Percentiles rank a stretch among this genome's conserved stretches.
Evolutionary conservation across 2,329 filamentous ascomycete species (phyloP).

Genomic region (Cadophora sp.): DNA sequence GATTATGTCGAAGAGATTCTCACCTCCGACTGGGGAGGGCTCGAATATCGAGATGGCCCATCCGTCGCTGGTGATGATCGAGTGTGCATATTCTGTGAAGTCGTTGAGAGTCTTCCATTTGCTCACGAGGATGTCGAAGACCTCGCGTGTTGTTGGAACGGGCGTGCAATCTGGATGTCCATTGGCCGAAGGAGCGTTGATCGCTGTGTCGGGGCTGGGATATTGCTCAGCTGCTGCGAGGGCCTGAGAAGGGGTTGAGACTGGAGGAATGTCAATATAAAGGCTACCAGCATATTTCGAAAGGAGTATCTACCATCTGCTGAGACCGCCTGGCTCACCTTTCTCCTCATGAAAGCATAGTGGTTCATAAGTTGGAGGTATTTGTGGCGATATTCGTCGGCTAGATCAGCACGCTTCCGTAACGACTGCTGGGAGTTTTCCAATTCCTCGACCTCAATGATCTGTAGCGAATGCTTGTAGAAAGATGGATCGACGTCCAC

Average conservation of each 20-base stretch:
- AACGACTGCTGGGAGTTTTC: conserved; percentile 11
- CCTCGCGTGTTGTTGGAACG: conserved; percentile 8
- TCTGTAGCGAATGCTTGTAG: conserved; percentile 34
- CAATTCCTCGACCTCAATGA: conserved; percentile 27
- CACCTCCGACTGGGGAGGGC: not conserved
- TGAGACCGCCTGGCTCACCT: not conserved
- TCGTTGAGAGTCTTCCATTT: conserved; percentile 31
- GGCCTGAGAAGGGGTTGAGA: not conserved
- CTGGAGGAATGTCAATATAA: not conserved
- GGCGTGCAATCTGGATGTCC: not conserved
- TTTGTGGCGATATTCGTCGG: conserved; percentile 30
- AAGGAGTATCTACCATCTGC: not conserved
- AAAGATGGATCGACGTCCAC: conserved; percentile 27
- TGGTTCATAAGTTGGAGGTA: conserved; percentile 28
- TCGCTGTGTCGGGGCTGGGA: conserved; percentile 11
- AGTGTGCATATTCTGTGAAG: conserved; percentile 27
- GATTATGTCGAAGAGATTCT: conserved; percentile 29
- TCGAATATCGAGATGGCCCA: conserved; percentile 29
- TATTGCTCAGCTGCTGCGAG: conserved; percentile 8
- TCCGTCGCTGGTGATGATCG: conserved; percentile 21
- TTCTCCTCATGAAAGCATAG: not conserved
- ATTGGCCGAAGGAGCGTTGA: not conserved
- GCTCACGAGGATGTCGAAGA: conserved; percentile 19
- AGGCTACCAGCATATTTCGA: not conserved
- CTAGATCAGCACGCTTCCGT: conserved; percentile 14